phyloP scores from a whole-genome alignment of 129 eudicot species.

The Pseudognaphalium luteoalbum region DNA sequence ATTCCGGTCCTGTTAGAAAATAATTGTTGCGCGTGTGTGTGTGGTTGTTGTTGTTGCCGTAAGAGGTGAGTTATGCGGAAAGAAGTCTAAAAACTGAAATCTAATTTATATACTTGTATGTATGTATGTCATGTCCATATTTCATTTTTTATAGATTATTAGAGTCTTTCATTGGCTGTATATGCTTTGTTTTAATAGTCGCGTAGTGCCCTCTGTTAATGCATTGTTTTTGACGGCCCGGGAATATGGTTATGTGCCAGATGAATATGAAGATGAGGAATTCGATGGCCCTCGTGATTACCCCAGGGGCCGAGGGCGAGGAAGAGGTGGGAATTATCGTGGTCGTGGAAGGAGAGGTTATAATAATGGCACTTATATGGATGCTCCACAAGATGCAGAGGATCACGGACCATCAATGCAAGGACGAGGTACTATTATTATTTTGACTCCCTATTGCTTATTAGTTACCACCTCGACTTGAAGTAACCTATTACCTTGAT shows the following conservation, averaged over 20 bases:
- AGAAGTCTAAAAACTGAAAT: background rate
- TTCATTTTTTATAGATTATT: background rate
- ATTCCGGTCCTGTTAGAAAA: background rate
- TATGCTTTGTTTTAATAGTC: background rate
- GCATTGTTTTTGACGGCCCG: background rate
- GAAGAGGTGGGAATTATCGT: conserved; percentile 66
- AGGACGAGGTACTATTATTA: conserved; percentile 1
- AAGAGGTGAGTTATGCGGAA: background rate
- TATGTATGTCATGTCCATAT: background rate
- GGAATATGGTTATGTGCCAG: conserved; percentile 65
- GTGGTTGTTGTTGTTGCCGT: no score
- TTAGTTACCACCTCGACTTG: no score
- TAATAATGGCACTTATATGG: conserved; percentile 25
- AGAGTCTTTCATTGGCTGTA: background rate
- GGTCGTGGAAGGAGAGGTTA: conserved; percentile 90
- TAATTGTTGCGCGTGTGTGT: no score
- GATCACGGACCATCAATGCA: conserved; percentile 4
- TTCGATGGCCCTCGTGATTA: conserved; percentile 70
- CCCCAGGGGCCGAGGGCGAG: conserved; percentile 83
- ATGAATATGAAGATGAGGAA: conserved; percentile 78
- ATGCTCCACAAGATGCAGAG: background rate
- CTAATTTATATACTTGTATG: background rate
- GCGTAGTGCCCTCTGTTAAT: background rate
- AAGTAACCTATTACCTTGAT: background rate
- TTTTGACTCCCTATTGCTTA: background rate